Conservation (phyloP, 805 yeast species). For the Priceomyces fermenticarens region DNA sequence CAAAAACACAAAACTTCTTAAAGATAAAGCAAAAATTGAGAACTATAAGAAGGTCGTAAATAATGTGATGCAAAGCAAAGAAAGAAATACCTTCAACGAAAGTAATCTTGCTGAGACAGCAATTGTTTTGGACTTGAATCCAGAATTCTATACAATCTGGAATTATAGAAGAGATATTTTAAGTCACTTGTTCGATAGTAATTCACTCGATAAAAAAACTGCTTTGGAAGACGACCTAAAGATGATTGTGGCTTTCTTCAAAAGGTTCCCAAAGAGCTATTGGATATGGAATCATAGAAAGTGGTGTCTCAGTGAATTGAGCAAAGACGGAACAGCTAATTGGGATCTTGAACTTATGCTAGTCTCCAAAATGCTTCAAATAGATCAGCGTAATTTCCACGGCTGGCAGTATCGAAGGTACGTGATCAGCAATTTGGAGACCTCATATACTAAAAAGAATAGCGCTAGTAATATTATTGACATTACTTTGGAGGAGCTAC, state of each 20-base stretch:
- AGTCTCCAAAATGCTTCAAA: slow-evolving; percentile 62
- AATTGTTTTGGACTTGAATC: slow-evolving; percentile 60
- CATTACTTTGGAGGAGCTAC: slow-evolving; percentile 54
- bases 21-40: slow-evolving; percentile 61
- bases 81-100: slow-evolving; percentile 12
- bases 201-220: slow-evolving; percentile 8
- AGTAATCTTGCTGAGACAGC: slow-evolving; percentile 54
- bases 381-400: slow-evolving; percentile 85
- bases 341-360: slow-evolving; percentile 73
- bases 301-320: slow-evolving; percentile 61
- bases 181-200: slow-evolving; percentile 20
- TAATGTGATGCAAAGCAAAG: slow-evolving; percentile 35
- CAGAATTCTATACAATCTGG: slow-evolving; percentile 90
- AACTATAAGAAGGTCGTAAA: slow-evolving; percentile 49
- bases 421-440: slow-evolving; percentile 47
- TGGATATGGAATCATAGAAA: slow-evolving; percentile 95
- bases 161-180: slow-evolving; percentile 80
- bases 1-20: slow-evolving; percentile 44
- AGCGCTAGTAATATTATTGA: slow-evolving; percentile 14
- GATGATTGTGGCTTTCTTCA: slow-evolving; percentile 57
- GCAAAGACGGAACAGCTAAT: slow-evolving; percentile 47
- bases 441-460: slow-evolving; percentile 6
- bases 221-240: slow-evolving; percentile 54
- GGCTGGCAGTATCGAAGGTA: slow-evolving; percentile 94
- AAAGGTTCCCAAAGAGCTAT: slow-evolving; percentile 79